Evolutionary conservation across 495 filamentous ascomycete genomes (phyloP), one percentile per base, ranked within the genome.

Genomic region (Xylaria telfairii): DNA sequence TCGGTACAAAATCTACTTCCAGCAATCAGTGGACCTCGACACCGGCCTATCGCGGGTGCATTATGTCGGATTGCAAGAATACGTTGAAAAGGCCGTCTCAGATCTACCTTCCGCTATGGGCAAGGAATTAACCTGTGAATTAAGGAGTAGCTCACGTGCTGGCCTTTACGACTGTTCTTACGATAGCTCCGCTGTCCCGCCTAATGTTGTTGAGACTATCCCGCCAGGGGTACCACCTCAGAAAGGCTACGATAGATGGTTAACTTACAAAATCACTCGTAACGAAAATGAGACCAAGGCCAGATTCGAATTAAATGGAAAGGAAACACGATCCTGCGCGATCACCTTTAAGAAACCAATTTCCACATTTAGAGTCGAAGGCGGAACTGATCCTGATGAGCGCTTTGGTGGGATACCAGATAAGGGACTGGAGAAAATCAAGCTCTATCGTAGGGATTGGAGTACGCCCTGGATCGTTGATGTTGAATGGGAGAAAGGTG

Each of bases 1-100:
- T 73, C 87, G 94, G 57, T 87, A 97, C 73, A 98, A 98, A 76
- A 81, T 94, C 51, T 96, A 90, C 81, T 98, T 98, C 81, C 78
- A 91, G 9, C 95, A 99, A 75, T 87, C 87, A 8, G 84, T 97
- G 60, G 89, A 97, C 73, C 87, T 97, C 26, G 92, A 94, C 73
- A 90, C 83, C 8, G 91, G 91, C 15, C 79, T 83, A 8, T 93
- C 92, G 68, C 83, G 79, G 34, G 92, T 92, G 46, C 87, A 90
- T 57, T 85, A 98, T 21, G 87, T 84, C 0, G 95, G 94, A 13
- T 77, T 94, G n/a, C 83, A 88, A 68, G 86, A 88, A 19, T 97
- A 90, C 78, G 86, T 97, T 21, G 81, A 88, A 26, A 79, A 87
- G 26, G 90, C 92, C 46, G 85, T 94, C 63, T 77, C 80, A 2